Evolutionary conservation across 148 eudicot genomes (phyloP), one percentile per base, ranked within the genome.

Genomic region (Fagopyrum esculentum): DNA sequence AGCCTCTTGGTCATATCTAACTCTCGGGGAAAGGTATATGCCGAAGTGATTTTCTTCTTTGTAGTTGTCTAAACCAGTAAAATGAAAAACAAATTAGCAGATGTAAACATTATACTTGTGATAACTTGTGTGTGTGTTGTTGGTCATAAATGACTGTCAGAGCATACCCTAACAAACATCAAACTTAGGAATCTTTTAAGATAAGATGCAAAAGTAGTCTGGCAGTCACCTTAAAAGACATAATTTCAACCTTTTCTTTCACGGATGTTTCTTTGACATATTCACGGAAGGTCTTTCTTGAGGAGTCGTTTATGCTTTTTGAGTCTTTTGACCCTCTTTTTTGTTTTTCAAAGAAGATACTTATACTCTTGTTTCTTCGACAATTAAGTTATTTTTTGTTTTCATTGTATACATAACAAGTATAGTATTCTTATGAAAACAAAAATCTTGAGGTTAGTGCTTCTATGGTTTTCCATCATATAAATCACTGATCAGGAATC

Each of bases 31-130:
- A 95, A 95, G 78, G 87, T 77, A 82, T 92, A 90, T 30, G 90
- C 78, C 71, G 99, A 89, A 30, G 99, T 92, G 77, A 95, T 95
- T 82, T 95, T 92, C 87, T 95, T 95, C 86, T 87, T 95, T 44
- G 88, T 89, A 56, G 97, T 92, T 48, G 93, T 92, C 99, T 95
- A 61, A 61, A 75, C 55, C 64, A 40, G 61, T 72, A 76, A 81
- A 47, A 76, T 77, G 30, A 19, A 75, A 71, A 61, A 0, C 52
- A 79, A n/a, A 78, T 66, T 63, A 63, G 17, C 15, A 63, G 45
- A n/a, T 35, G 19, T 13, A 66, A 15, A 66, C 30, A 61, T 26
- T 8, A 60, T 17, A 6, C 12, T 1, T 8, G 29, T 57, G 43
- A 9, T 7, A 11, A 8, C 26, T 9, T 61, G 43, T 43, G 30